Evolutionary conservation across 2,329 filamentous ascomycete species (phyloP), one percentile per base, ranked within the genome.

Genomic region (Colletotrichum nymphaeae): DNA sequence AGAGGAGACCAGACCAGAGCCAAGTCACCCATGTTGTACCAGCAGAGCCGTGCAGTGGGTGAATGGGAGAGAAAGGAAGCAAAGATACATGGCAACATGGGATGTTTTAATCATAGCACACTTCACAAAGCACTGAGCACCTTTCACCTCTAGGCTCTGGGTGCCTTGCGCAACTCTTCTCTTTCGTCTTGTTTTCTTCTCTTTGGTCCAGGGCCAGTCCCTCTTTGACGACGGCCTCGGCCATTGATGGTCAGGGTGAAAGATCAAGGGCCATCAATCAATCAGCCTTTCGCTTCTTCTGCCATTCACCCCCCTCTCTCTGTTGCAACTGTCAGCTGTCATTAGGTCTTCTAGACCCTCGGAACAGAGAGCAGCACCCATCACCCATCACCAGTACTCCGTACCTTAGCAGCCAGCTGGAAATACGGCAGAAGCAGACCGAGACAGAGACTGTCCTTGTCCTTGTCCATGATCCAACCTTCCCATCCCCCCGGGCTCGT

Each of bases 401-500:
- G 32, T 35, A 32, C 32, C 32, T 35, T 5, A 35, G 9, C 11
- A 35, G 16, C 37, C 37, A 42, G 37, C 37, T 42, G 26, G 60
- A 35, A 53, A 9, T 24, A 22, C n/a, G 12, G 60, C 30, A 24
- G 14, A 63, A 19, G 19, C 22, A 26, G 9, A 26, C 26, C 26
- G 26, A 16, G 26, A 53, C 60, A 24, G n/a, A n/a, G 16, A 46
- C 42, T 8, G 42, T 63, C 42, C 60, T 63, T 24, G 22, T 55
- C 32, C 57, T 24, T 58, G 56, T 22, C 30, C 56, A 42, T 24
- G 12, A 26, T n/a, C 49, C 26, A 26, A 63, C 32, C 65, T 76
- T 76, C 78, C 72, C 76, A 76, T 78, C 72, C 76, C 76, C 75
- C 76, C 64, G 58, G 69, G 69, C 69, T 72, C 66, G 37, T 42